Evolutionary conservation across 2,329 filamentous ascomycete genomes (phyloP).

Genomic region (Talaromyces sp.): DNA sequence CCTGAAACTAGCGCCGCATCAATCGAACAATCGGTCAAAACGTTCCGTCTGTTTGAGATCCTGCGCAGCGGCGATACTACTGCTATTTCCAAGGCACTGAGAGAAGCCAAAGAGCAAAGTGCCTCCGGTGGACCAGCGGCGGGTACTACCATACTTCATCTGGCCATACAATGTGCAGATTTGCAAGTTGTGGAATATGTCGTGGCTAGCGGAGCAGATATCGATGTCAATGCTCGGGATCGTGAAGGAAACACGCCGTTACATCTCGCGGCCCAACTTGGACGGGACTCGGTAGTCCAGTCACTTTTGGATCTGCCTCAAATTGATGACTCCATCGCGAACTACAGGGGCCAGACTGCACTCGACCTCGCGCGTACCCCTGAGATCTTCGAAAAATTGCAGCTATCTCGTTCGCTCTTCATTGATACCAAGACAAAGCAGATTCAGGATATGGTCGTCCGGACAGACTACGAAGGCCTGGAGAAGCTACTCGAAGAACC

Average conservation of each 20-base stretch:
- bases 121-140: slow-evolving; percentile 38
- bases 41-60: slow-evolving; percentile 91
- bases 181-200: slow-evolving; percentile 89
- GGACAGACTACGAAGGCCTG: slow-evolving; percentile 70
- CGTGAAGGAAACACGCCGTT: slow-evolving; percentile 92
- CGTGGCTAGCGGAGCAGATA: slow-evolving; percentile 66
- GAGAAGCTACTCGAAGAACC: slow-evolving; percentile 79
- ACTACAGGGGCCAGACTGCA: slow-evolving; percentile 77
- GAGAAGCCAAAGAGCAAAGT: slow-evolving; percentile 53
- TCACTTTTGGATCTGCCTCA: slow-evolving; percentile 75
- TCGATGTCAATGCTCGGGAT: slow-evolving; percentile 87
- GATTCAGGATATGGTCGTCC: slow-evolving; percentile 72
- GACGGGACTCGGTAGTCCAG: slow-evolving; percentile 73
- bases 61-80: slow-evolving; percentile 85
- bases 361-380: slow-evolving; percentile 86
- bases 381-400: slow-evolving; percentile 92
- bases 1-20: slow-evolving; percentile 35
- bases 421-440: slow-evolving; percentile 80
- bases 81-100: slow-evolving; percentile 79
- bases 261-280: slow-evolving; percentile 80
- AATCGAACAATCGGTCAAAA: slow-evolving; percentile 89
- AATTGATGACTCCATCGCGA: slow-evolving; percentile 84
- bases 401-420: slow-evolving; percentile 84
- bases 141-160: slow-evolving; percentile 78
- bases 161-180: slow-evolving; percentile 94